phyloP scores from a whole-genome alignment of 2,329 filamentous ascomycete species.

The Dendrostoma leiphaemia region DNA sequence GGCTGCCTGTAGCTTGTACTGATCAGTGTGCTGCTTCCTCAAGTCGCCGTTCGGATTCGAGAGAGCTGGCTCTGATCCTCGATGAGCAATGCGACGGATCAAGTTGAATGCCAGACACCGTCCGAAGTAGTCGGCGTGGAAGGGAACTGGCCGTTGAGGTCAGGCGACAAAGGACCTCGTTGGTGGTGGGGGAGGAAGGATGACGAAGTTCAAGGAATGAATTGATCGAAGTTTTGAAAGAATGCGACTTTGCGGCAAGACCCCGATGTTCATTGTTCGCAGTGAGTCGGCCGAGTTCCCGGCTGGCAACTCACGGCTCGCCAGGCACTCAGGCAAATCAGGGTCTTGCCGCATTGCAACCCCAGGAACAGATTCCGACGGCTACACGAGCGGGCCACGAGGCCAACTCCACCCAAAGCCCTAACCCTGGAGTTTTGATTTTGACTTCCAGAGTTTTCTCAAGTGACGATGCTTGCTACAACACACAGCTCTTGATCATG shows the following conservation, averaged over 20 bases:
- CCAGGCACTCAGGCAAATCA: background rate
- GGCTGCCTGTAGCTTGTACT: constrained; percentile 9
- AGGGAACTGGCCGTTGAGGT: background rate
- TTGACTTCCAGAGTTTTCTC: no score
- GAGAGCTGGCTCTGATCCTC: no score
- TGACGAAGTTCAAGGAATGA: background rate
- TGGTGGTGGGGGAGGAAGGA: background rate
- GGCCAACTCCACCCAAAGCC: no score
- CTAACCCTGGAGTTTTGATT: no score
- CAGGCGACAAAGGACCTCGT: constrained; percentile 2
- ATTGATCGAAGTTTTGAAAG: constrained; percentile 7
- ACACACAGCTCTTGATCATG: no score
- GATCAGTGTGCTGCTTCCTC: constrained; percentile 1
- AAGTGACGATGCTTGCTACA: no score
- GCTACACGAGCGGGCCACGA: no score
- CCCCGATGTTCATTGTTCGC: no score
- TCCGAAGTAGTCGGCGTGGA: no score
- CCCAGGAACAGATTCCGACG: background rate
- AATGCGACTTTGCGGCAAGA: constrained; percentile 11
- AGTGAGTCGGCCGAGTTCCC: no score
- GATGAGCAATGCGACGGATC: no score
- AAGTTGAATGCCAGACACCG: no score
- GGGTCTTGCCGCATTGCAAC: background rate
- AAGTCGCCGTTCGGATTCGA: background rate
- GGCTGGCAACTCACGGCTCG: background rate